Evolutionary conservation across 805 yeast genomes (phyloP).

Genomic region (Spathaspora boniae): DNA sequence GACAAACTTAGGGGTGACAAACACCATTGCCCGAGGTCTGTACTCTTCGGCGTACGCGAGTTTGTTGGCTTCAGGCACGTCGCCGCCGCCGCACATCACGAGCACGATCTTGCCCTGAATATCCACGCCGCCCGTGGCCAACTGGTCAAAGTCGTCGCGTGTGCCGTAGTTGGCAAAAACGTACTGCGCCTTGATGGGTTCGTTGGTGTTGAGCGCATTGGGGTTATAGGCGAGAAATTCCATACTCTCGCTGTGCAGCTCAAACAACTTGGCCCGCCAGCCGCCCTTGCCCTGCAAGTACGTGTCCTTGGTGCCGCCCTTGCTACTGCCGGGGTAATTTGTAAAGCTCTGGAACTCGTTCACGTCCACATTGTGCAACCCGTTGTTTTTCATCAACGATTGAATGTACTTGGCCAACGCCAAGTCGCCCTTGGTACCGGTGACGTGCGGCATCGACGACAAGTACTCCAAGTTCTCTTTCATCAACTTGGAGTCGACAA

Average conservation of each 20-base stretch:
- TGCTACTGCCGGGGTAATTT: conserved; percentile 78
- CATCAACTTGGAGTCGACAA: conserved; percentile 52
- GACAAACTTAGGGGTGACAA: conserved; percentile 42
- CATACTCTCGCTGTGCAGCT: conserved; percentile 27
- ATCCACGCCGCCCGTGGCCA: conserved; percentile 36
- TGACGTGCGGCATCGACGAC: conserved; percentile 77
- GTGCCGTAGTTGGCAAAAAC: conserved; percentile 70
- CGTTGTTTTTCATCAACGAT: conserved; percentile 55
- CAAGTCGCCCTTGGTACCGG: conserved; percentile 86
- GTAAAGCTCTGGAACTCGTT: conserved; percentile 51
- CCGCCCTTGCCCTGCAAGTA: conserved; percentile 29
- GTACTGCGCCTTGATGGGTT: conserved; percentile 49
- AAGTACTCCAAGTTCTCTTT: conserved; percentile 67
- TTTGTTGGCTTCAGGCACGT: conserved; percentile 34
- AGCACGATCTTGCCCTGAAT: conserved; percentile 52
- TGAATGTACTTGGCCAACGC: conserved; percentile 66
- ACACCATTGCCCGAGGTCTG: conserved; percentile 66
- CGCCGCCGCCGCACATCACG: conserved; percentile 54
- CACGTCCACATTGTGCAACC: conserved; percentile 50
- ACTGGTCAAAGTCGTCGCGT: conserved; percentile 44
- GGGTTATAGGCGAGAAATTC: conserved; percentile 62
- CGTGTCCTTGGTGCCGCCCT: conserved; percentile 22
- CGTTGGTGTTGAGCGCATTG: conserved; percentile 50
- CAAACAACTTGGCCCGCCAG: conserved; percentile 37
- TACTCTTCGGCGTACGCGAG: conserved; percentile 47